Percentiles rank a stretch among this genome's conserved stretches.
These are phyloP conservation scores for Cercospora nicotianae DNA, from an alignment of 2,329 filamentous ascomycete species.

Conservation along the genomic window DNA sequence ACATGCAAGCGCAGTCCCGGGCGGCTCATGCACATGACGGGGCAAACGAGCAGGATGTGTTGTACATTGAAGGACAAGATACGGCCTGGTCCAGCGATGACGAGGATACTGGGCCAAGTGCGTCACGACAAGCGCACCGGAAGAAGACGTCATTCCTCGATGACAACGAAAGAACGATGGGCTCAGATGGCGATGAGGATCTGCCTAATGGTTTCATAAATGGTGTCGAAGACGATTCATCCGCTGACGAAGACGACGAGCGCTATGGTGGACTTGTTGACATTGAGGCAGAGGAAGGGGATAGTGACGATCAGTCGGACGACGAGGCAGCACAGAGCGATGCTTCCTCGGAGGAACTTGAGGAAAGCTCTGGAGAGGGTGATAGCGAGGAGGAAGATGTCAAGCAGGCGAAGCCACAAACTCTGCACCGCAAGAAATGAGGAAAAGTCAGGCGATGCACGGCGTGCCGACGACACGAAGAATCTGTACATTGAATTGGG, in stretches of 20 bases:
- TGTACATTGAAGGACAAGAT: conserved; percentile 84
- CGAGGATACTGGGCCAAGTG: conserved; percentile 46
- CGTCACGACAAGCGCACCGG: conserved; percentile 34
- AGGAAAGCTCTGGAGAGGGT: conserved; percentile 50
- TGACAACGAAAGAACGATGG: conserved; percentile 22
- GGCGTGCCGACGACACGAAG: background rate
- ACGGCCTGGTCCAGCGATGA: conserved; percentile 58
- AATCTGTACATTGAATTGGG: conserved; percentile 8
- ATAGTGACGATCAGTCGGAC: conserved; percentile 38
- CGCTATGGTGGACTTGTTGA: conserved; percentile 48
- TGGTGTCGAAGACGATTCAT: conserved; percentile 23
- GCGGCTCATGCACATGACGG: conserved; percentile 57
- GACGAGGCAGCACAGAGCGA: conserved; percentile 17
- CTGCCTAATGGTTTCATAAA: conserved; percentile 22
- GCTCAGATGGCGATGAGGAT: conserved; percentile 18
- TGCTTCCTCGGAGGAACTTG: conserved; percentile 37
- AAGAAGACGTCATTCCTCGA: conserved; percentile 11
- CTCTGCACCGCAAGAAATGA: conserved; percentile 26
- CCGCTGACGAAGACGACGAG: conserved; percentile 28
- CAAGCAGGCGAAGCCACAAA: conserved; percentile 24
- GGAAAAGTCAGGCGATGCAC: background rate
- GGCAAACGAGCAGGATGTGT: conserved; percentile 69
- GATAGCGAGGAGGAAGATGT: conserved; percentile 27
- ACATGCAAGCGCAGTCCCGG: conserved; percentile 56
- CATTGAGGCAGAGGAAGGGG: conserved; percentile 54